A percentile compares a stretch with the other conserved stretches of the same genome.
Conservation (phyloP, 495 filamentous ascomycete species). For the Tuber umbilicatum region DNA sequence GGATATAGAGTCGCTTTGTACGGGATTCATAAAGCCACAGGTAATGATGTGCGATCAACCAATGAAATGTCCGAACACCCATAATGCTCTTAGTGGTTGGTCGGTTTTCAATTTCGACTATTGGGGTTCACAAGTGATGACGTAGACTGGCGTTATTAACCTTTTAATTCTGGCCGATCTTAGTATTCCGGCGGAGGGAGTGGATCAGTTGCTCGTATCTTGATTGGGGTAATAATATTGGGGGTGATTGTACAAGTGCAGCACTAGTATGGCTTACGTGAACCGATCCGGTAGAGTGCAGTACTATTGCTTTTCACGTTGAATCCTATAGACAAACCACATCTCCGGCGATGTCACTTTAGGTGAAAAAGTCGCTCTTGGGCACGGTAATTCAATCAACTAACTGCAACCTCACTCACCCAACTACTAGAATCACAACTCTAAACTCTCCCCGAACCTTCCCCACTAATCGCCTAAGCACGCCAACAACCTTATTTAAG, state of each 20-base stretch:
- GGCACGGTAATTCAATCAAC: not conserved
- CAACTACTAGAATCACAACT: not conserved
- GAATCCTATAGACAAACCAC: not conserved
- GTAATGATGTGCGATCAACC: not conserved
- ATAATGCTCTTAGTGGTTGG: not conserved
- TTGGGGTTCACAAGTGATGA: not conserved
- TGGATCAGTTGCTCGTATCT: not conserved
- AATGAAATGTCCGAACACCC: not conserved
- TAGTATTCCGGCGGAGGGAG: not conserved
- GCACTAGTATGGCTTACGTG: not conserved
- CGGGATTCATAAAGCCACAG: not conserved
- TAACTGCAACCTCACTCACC: not conserved
- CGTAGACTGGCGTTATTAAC: not conserved
- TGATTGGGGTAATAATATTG: not conserved
- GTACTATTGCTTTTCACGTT: not conserved
- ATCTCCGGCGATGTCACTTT: not conserved
- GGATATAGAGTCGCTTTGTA: not conserved
- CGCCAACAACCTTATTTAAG: not conserved
- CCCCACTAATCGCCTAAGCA: not conserved
- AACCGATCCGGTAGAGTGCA: not conserved
- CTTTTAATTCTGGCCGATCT: not conserved
- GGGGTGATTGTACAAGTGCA: not conserved
- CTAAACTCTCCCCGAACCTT: not conserved
- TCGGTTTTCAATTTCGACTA: not conserved
- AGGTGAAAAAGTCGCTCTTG: not conserved